Base-by-base conservation (phyloP, 805 yeast species). In the Teunomyces atbi region DNA sequence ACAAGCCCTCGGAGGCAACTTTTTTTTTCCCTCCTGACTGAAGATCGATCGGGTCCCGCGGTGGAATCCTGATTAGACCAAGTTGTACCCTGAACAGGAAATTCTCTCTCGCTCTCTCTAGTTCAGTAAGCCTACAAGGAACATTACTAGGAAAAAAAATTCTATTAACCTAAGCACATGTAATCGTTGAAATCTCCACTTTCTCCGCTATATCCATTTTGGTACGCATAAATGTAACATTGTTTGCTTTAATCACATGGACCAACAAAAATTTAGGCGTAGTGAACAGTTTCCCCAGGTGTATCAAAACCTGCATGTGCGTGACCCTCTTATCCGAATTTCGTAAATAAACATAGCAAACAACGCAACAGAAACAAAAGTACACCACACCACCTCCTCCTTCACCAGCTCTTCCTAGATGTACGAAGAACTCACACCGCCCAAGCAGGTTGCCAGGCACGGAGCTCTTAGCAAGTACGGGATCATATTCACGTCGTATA, bases 371-470 rank as follows among this genome's bases (percentile, higher is more conserved):
- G 33, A 13, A 15, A 3, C 13, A 6, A 27, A 6, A 15, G 8
- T 4, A 27, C 20, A 15, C n/a, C n/a, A 29, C 19, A 23, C 26
- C 8, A 23, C 11, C n/a, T n/a, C n/a, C n/a, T n/a, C n/a, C n/a
- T n/a, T n/a, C 26, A 23, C 26, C 3, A 23, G 3, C 2, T 23
- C 26, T 23, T 19, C 26, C 12, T 8, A 21, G 20, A 55, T 59
- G 62, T 53, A 44, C 38, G 59, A 58, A 30, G 55, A 59, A 20
- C 46, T 62, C 20, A 57, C 56, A 6, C 68, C 69, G 4, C 48
- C 49, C 6, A 61, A 54, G 34, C 60, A 60, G 53, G 15, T 20
- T 4, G 51, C 53, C 19, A 46, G 48, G n/a, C 68, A 66, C 47
- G 53, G 59, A 12, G 41, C 48, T 6, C 44, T 65, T 26, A 43